A percentile compares a stretch with the other conserved stretches of the same genome.
Evolutionary conservation across 2,329 filamentous ascomycete species (phyloP).

Genomic region (Cladosporium velox): DNA sequence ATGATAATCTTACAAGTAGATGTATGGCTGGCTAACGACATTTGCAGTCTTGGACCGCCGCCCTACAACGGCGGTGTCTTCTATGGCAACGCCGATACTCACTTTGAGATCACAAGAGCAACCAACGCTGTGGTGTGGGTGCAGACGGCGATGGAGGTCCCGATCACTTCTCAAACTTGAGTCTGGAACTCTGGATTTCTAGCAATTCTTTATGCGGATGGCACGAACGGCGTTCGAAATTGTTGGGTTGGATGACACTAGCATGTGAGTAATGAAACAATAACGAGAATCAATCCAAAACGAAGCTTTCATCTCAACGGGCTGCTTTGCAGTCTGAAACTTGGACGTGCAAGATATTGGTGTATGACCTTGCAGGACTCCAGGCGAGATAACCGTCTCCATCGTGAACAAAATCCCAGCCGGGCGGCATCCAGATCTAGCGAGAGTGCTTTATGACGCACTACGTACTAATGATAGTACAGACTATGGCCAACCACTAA

Average conservation of each 20-base stretch:
- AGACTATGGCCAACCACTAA: background rate
- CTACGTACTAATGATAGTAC: background rate
- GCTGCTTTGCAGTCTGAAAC: background rate
- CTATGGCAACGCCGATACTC: constrained; percentile 10
- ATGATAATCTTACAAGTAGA: fast-evolving
- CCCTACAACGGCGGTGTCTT: constrained; percentile 10
- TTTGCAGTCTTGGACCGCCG: background rate
- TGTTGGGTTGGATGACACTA: background rate
- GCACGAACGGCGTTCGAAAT: background rate
- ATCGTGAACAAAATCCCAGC: background rate
- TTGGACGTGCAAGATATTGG: background rate
- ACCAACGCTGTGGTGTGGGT: background rate
- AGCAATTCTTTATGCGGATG: background rate
- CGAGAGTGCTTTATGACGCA: background rate
- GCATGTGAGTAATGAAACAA: background rate
- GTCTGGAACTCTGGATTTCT: background rate
- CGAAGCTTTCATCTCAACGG: background rate
- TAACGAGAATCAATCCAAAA: background rate
- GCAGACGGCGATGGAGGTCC: constrained; percentile 5
- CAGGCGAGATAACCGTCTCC: background rate
- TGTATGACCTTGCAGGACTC: background rate
- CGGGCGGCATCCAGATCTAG: background rate
- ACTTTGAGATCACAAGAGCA: background rate
- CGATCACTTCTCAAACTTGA: constrained; percentile 12
- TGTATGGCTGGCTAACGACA: background rate